phyloP scores from a whole-genome alignment of 163 green algal species.

The Prototheca stagnorum region DNA sequence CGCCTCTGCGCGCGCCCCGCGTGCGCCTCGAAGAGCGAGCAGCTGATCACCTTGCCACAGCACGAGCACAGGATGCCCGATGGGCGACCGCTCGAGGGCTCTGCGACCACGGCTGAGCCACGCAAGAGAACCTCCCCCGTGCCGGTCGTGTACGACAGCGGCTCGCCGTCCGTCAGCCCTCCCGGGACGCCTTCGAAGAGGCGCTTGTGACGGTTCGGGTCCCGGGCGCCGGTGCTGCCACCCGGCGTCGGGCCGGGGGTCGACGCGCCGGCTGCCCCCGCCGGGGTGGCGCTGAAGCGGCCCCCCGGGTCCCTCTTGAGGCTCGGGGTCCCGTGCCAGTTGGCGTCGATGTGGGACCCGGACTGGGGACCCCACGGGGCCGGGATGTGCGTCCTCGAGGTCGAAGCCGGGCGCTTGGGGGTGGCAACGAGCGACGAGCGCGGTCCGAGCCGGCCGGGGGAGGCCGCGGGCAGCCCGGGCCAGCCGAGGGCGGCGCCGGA shows the following conservation, averaged over 20 bases:
- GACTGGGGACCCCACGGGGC: neutral
- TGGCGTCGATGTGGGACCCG: neutral
- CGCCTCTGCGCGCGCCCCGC: slow-evolving; percentile 35
- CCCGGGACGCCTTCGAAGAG: slow-evolving; percentile 48
- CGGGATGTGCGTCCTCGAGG: neutral
- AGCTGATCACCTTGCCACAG: slow-evolving; percentile 45
- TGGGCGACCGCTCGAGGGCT: neutral
- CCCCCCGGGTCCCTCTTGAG: slow-evolving; percentile 11
- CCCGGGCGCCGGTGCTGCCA: slow-evolving; percentile 24
- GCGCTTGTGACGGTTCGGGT: slow-evolving; percentile 58
- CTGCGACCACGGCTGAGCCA: slow-evolving; percentile 26
- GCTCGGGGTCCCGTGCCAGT: slow-evolving; percentile 35
- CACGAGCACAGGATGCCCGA: slow-evolving; percentile 58
- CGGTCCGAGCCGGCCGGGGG: too few relatives aligned
- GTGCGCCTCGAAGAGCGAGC: slow-evolving; percentile 65
- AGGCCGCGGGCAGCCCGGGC: too few relatives aligned
- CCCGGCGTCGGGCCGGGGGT: too few relatives aligned
- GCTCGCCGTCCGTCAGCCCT: slow-evolving; percentile 26
- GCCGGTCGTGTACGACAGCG: slow-evolving; percentile 7
- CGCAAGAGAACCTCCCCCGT: slow-evolving; percentile 32
- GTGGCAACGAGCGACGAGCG: too few relatives aligned
- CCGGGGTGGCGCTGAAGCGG: slow-evolving; percentile 3
- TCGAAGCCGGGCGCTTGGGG: too few relatives aligned
- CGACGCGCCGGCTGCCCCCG: slow-evolving; percentile 1
- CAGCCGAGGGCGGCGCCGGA: too few relatives aligned